Conservation (phyloP, 2,329 filamentous ascomycete species). For the Cladosporium oxysporum region DNA sequence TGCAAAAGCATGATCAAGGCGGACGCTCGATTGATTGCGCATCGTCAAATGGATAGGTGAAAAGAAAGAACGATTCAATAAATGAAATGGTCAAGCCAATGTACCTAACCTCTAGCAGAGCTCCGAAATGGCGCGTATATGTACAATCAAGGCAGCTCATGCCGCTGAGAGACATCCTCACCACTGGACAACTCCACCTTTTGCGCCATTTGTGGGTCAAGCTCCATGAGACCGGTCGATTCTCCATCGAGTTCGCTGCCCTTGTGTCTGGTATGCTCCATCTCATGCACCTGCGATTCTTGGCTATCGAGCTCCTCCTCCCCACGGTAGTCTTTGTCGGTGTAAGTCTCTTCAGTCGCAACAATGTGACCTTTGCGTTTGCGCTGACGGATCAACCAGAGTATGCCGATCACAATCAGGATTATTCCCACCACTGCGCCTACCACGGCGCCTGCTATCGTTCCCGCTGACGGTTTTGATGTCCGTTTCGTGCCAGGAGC, state of each 20-base stretch:
- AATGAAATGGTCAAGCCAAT: background rate
- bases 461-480: constrained; percentile 9
- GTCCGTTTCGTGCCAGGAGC: background rate
- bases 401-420: background rate
- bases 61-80: background rate
- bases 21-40: background rate
- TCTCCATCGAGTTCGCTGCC: constrained; percentile 7
- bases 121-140: background rate
- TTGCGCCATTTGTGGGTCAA: background rate
- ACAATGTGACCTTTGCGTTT: background rate
- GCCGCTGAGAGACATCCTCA: background rate
- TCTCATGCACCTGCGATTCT: background rate
- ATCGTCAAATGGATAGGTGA: background rate
- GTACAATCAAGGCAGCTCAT: background rate
- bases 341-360: background rate
- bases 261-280: background rate
- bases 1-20: too few species aligned
- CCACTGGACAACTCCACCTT: background rate
- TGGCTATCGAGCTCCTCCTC: background rate
- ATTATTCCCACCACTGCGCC: constrained; percentile 9
- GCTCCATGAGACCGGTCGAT: background rate
- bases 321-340: background rate
- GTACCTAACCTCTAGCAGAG: background rate
- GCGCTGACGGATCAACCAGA: background rate
- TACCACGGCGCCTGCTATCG: constrained; percentile 22